Conservation (phyloP, 2,329 filamentous ascomycete species). For the Tolypocladium album region DNA sequence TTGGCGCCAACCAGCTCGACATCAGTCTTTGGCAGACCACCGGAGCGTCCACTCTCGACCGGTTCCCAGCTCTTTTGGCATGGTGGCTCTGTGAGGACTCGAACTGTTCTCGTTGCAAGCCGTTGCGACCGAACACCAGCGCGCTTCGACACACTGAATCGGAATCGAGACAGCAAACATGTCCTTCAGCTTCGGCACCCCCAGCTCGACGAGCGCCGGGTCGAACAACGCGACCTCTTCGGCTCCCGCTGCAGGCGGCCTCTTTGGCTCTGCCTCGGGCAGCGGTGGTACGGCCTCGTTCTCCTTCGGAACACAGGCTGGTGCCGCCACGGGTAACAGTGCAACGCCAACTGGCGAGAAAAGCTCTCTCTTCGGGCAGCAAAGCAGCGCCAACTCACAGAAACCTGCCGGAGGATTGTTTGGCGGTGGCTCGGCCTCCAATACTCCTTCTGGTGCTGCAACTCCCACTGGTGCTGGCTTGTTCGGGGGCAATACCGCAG, state of each 20-base stretch:
- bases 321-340: constrained; percentile 12
- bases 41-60: neutral
- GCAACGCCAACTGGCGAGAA: constrained; percentile 17
- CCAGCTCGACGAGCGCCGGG: constrained; percentile 20
- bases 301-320: constrained; percentile 26
- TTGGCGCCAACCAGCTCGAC: neutral
- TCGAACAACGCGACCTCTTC: constrained; percentile 20
- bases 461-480: constrained; percentile 8
- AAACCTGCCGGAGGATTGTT: constrained; percentile 21
- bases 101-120: neutral
- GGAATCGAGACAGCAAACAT: constrained; percentile 14
- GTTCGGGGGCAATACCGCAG: constrained; percentile 6
- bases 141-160: neutral
- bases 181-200: constrained; percentile 28
- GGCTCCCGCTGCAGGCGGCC: constrained; percentile 26
- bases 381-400: constrained; percentile 13
- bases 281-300: constrained; percentile 22
- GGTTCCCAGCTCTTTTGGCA: neutral
- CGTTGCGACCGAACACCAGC: neutral
- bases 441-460: constrained; percentile 5
- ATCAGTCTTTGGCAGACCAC: neutral
- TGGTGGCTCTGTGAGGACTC: constrained; percentile 4
- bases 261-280: constrained; percentile 26
- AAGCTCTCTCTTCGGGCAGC: constrained; percentile 20
- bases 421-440: constrained; percentile 8